Base-by-base conservation (phyloP, 257 asterid species). In the Marsdenia floribunda region DNA sequence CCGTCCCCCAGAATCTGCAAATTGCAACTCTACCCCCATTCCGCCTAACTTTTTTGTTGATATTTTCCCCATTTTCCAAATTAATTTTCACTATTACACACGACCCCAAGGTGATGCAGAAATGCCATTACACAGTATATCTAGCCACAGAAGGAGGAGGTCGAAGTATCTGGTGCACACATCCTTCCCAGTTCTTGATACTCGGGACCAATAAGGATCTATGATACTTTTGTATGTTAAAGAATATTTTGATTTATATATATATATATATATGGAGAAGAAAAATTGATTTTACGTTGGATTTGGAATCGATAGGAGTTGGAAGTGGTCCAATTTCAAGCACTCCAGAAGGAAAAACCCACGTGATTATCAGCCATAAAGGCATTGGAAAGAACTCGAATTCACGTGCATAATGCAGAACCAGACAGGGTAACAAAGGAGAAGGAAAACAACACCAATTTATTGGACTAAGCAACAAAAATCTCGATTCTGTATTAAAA, bases 331-430 rank as follows among this genome's bases (percentile, higher is more conserved):
- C 76, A 38, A 40, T 35, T 22, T 9, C 24, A 4, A 33, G 49
- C 49, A 44, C 59, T 24, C 58, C 15, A 26, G 21, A 63, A 66
- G 42, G 46, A 5, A 55, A 75, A 35, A 69, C 80, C 80, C 72
- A 70, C 42, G 66, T 60, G 72, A 77, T 14, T 59, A 60, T 77
- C 80, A 70, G 76, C 55, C 72, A 0, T 3, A 60, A 70, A 59
- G 65, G 9, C 52, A 42, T 21, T 0, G 46, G 76, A 70, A 70
- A 21, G 72, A 70, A 50, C 66, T 70, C 29, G 72, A 77, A 60
- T 11, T 70, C 72, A 70, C 75, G 66, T 57, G 74, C 7, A 50
- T 3, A 52, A 52, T 52, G 57, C 57, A 24, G 42, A 46, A 29
- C 47, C 52, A 33, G 64, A 52, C 5, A 1, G 7, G 24, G 40